Conservation (phyloP, 768 basidiomycete genomes). For the Auriscalpium microsporum region DNA sequence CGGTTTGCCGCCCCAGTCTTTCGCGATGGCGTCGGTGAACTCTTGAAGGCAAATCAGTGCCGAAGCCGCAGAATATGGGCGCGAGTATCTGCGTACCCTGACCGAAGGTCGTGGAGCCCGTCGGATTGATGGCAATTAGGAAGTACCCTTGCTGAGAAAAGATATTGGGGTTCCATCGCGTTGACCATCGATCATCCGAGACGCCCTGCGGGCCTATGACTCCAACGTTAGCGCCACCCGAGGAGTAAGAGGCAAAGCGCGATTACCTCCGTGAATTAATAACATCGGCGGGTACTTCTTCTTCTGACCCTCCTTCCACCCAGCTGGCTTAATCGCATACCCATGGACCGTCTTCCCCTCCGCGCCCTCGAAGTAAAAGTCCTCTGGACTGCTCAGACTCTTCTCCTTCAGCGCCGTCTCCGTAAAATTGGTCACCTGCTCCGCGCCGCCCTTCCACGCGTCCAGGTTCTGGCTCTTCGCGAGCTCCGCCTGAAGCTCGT, state of each 20-base stretch:
- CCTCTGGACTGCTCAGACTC: constrained; percentile 54
- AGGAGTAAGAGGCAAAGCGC: not conserved
- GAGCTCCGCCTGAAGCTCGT: constrained; percentile 27
- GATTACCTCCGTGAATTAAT: constrained; percentile 71
- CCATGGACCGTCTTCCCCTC: constrained; percentile 71
- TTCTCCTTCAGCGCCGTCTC: constrained; percentile 47
- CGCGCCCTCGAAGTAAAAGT: constrained; percentile 88
- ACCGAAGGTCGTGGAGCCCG: constrained; percentile 89
- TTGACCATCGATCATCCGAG: constrained; percentile 90
- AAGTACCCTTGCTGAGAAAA: constrained; percentile 89
- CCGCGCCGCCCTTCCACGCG: constrained; percentile 26
- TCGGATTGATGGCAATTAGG: constrained; percentile 82
- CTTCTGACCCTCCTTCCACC: constrained; percentile 54
- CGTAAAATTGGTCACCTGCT: constrained; percentile 61
- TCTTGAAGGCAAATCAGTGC: constrained; percentile 31
- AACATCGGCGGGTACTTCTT: constrained; percentile 70
- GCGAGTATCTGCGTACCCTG: constrained; percentile 43
- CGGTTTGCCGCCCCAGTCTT: constrained; percentile 83
- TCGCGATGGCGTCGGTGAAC: constrained; percentile 70
- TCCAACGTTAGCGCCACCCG: constrained; percentile 1
- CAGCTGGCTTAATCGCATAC: constrained; percentile 74
- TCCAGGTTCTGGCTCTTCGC: constrained; percentile 16
- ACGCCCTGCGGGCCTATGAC: constrained; percentile 62
- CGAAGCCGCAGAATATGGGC: not conserved
- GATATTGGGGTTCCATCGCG: constrained; percentile 75